Conservation (phyloP, 257 asterid genomes). For the Plantago major region DNA sequence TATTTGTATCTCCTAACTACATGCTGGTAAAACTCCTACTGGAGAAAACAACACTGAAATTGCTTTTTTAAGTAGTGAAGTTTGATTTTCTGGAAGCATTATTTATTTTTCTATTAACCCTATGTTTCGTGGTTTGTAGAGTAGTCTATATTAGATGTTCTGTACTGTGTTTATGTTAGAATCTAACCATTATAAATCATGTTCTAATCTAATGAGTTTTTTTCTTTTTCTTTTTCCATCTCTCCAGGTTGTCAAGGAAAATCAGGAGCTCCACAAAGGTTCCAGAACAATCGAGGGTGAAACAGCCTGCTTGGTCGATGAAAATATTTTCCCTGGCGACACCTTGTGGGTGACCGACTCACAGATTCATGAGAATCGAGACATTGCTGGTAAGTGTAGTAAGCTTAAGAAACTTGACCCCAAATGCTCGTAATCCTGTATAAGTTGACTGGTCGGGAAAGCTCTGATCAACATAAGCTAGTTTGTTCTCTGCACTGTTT, state of each 20-base stretch:
- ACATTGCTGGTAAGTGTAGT: conserved; percentile 81
- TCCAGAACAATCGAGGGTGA: conserved; percentile 61
- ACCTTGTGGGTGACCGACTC: conserved; percentile 92
- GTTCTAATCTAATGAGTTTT: not conserved
- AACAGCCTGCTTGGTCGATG: conserved; percentile 75
- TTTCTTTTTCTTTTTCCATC: conserved; percentile 1
- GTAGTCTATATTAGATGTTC: no score
- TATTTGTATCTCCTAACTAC: no score
- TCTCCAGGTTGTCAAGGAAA: conserved; percentile 88
- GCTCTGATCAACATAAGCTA: no score
- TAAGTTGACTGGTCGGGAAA: not conserved
- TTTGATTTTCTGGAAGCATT: no score
- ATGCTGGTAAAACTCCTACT: no score
- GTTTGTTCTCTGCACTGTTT: no score
- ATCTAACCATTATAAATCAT: not conserved
- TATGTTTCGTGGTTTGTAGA: no score
- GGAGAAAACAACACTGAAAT: no score
- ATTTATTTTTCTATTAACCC: no score
- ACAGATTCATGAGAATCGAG: conserved; percentile 91
- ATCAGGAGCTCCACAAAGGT: conserved; percentile 95
- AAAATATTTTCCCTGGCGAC: conserved; percentile 89
- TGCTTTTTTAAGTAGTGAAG: no score
- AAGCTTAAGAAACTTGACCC: conserved; percentile 14
- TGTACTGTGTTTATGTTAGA: no score
- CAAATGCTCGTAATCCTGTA: conserved; percentile 10